A percentile compares a stretch with the other conserved stretches of the same genome.
Evolutionary conservation across 2,329 filamentous ascomycete species (phyloP).

Genomic region (Rhynchosporium graminicola): DNA sequence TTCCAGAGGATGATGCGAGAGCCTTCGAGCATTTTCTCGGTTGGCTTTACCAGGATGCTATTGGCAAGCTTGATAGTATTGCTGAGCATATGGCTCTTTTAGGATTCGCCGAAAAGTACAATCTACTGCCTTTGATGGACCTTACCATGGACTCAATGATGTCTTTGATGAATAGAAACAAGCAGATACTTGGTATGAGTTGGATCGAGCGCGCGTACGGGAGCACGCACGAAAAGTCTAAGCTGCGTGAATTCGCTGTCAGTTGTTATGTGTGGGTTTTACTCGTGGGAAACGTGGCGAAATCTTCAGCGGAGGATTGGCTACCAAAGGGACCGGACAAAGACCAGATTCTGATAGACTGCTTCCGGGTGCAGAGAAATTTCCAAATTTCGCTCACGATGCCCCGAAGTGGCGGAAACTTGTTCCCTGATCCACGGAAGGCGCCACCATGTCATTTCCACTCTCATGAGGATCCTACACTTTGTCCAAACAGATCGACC

Average conservation of each 20-base stretch:
- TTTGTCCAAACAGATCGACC: not conserved
- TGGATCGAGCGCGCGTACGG: not conserved
- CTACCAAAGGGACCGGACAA: not conserved
- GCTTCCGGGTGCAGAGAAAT: not conserved
- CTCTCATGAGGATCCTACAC: not conserved
- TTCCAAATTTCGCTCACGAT: not conserved
- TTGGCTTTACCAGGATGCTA: not conserved
- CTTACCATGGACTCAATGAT: not conserved
- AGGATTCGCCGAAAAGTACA: not conserved
- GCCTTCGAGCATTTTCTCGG: constrained; percentile 8
- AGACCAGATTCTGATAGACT: not conserved
- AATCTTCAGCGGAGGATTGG: not conserved
- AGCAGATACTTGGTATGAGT: not conserved
- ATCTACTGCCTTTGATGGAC: not conserved
- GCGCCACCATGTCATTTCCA: not conserved
- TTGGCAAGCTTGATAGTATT: not conserved
- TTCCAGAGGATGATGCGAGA: constrained; percentile 5
- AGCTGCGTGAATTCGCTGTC: not conserved
- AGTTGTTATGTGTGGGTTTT: not conserved
- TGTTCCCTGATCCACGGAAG: not conserved
- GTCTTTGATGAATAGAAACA: not conserved
- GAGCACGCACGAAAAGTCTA: not conserved
- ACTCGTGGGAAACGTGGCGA: not conserved
- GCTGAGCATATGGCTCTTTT: not conserved
- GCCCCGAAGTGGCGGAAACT: not conserved